Conservation (phyloP, 2,329 filamentous ascomycete genomes). For the Cadophora sp. region DNA sequence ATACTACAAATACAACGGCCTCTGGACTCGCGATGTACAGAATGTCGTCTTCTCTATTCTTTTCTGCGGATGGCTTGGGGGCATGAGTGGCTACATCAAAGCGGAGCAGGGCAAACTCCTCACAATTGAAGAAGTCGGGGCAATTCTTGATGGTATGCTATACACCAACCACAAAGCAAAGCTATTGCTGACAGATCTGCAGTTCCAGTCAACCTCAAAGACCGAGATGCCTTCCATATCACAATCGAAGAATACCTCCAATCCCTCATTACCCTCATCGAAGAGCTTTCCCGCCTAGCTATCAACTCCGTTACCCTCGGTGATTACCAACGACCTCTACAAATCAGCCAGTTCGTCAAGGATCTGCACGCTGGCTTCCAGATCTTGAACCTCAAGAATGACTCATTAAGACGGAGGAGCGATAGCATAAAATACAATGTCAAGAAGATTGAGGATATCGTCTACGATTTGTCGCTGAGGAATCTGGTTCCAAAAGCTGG, state of each 20-base stretch:
- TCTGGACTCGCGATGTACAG: constrained; percentile 87
- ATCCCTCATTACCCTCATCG: constrained; percentile 83
- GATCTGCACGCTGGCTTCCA: constrained; percentile 96
- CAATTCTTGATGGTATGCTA: constrained; percentile 67
- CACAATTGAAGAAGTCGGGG: constrained; percentile 87
- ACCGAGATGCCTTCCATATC: constrained; percentile 89
- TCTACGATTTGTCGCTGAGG: constrained; percentile 90
- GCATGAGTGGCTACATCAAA: constrained; percentile 62
- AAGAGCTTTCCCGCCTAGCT: constrained; percentile 88
- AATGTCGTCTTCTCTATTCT: constrained; percentile 70
- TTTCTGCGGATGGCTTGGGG: constrained; percentile 78
- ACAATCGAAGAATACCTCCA: constrained; percentile 98
- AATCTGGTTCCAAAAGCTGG: constrained; percentile 69
- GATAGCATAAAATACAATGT: constrained; percentile 97
- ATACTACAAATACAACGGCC: constrained; percentile 94
- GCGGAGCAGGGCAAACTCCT: constrained; percentile 71
- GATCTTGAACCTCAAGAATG: constrained; percentile 96
- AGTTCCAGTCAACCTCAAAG: constrained; percentile 93
- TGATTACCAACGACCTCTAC: constrained; percentile 83
- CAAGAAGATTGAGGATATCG: constrained; percentile 97
- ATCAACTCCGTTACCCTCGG: constrained; percentile 94
- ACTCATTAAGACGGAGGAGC: constrained; percentile 83
- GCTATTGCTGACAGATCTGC: constrained; percentile 28
- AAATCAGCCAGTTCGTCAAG: constrained; percentile 92
- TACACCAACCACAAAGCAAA: background rate